Conservation (phyloP, 139 green algal genomes). For the Auxenochlorella pyrenoidosa region DNA sequence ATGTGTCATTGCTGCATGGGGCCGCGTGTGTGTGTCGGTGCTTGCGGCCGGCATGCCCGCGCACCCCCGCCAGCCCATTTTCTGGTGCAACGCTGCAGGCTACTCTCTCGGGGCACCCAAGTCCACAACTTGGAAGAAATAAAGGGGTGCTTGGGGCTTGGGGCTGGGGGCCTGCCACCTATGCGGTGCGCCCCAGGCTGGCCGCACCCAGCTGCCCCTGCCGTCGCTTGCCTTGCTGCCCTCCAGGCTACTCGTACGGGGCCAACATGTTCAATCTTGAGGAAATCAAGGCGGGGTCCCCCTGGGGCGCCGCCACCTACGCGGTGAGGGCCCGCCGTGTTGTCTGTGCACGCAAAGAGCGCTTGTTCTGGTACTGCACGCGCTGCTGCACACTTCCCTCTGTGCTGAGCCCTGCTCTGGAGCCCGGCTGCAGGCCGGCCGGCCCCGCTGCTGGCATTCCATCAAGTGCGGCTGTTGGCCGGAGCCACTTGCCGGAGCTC, state of each 20-base stretch:
- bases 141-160: conserved; percentile 72
- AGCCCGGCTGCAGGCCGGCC: too few relatives aligned
- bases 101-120: neutral
- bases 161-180: conserved; percentile 72
- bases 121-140: conserved; percentile 43
- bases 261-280: conserved; percentile 22
- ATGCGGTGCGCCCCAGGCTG: conserved; percentile 42
- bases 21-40: too few relatives aligned
- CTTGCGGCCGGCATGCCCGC: neutral
- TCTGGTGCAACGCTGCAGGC: neutral
- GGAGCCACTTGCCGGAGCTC: too few relatives aligned
- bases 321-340: conserved; percentile 45
- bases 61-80: neutral
- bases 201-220: too few relatives aligned
- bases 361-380: too few relatives aligned
- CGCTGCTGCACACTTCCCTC: too few relatives aligned
- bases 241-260: neutral
- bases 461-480: too few relatives aligned
- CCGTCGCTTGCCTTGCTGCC: too few relatives aligned
- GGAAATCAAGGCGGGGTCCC: conserved; percentile 65
- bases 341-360: too few relatives aligned
- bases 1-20: too few relatives aligned
- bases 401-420: too few relatives aligned
- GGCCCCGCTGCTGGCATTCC: too few relatives aligned
- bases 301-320: conserved; percentile 74